Evolutionary conservation across 2,329 filamentous ascomycete genomes (phyloP).

Genomic region (Scedosporium aurantiacum): DNA sequence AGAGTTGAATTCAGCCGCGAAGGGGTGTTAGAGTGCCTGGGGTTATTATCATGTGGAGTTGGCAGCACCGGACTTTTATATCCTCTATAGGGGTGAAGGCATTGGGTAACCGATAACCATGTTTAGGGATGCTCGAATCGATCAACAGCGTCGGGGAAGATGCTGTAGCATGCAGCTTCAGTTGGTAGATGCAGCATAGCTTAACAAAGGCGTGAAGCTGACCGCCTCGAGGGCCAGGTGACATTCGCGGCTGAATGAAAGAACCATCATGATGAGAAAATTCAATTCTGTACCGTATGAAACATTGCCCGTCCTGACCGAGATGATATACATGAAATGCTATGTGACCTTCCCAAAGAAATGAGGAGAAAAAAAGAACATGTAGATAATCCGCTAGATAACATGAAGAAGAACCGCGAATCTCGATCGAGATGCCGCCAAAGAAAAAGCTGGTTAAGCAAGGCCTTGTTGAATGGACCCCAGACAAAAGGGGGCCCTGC

Average conservation of each 20-base stretch:
- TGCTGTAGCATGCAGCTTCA: no score
- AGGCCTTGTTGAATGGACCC: background rate
- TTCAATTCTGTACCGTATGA: background rate
- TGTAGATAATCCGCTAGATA: background rate
- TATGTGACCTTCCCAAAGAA: background rate
- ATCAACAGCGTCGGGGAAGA: no score
- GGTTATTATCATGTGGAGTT: background rate
- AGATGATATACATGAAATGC: background rate
- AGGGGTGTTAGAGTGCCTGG: background rate
- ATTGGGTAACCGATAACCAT: no score
- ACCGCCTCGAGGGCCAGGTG: no score
- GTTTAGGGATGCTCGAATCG: no score
- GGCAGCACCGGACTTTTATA: no score
- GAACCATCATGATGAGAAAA: no score
- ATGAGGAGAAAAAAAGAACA: background rate
- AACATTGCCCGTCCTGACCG: background rate
- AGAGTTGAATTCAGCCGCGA: slow-evolving; percentile 4
- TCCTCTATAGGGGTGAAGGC: no score
- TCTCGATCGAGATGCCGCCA: background rate
- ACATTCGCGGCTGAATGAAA: no score
- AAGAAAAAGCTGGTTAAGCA: background rate
- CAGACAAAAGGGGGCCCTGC: background rate
- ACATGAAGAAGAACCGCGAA: background rate
- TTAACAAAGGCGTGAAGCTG: no score
- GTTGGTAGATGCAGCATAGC: no score